Evolutionary conservation across 805 yeast genomes (phyloP), one percentile per base, ranked within the genome.

Genomic region (Yamadazyma tumulicola): DNA sequence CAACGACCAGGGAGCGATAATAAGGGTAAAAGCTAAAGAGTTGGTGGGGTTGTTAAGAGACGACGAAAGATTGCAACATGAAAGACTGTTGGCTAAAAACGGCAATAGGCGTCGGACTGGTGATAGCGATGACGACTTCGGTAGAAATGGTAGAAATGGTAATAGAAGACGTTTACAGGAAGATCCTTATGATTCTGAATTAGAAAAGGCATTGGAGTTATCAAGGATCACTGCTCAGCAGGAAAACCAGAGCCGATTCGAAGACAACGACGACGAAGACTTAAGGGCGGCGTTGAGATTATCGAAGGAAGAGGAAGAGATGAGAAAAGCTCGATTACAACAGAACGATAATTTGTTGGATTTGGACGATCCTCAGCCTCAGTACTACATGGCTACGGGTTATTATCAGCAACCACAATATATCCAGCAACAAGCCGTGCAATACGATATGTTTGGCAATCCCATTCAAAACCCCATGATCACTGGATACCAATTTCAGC

Each of bases 1-100:
- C 30, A 64, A 69, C 19, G 98, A 91, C 59, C 94, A 86, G 51
- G 97, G 98, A 15, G 83, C 84, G 6, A 76, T 86, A 34, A 82
- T 66, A 36, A 74, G 98, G 40, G 87, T 86, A 26, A 86, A 89
- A 61, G 96, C 97, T 2, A 85, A 81, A 53, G 96, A 86, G 48
- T 69, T 91, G 55, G 85, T 94, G 0, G 61, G 81, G n/a, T 64
- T 91, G 38, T 63, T 91, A 49, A 69, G 74, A 48, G 95, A 91
- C 55, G 89, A 84, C 42, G 96, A 86, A 48, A 72, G 95, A 51
- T 72, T 91, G 42, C 63, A 72, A 24, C 75, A 74, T 38, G 96
- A 83, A 55, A 70, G 97, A 41, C 70, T 67, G 21, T 51, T 64
- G 41, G 75, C 67, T 7, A 47, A 49, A 5, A 34, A 34, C 19